Evolutionary conservation across 2,329 filamentous ascomycete species (phyloP).

Genomic region (Arthrobotrys megalospora): DNA sequence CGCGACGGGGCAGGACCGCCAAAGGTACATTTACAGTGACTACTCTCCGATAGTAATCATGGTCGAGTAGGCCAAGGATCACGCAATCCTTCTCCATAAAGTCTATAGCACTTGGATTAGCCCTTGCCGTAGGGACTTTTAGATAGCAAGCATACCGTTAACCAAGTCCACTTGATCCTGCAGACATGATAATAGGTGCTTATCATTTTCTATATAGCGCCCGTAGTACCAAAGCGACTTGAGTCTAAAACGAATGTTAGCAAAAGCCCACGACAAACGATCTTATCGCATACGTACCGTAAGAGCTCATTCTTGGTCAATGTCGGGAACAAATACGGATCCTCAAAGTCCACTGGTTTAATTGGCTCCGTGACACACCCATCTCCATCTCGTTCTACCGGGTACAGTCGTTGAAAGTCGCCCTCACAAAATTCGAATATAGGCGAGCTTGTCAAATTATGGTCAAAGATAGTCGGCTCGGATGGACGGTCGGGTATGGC

Average conservation of each 20-base stretch:
- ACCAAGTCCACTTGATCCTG: constrained; percentile 69
- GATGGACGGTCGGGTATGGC: constrained; percentile 34
- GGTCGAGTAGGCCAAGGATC: constrained; percentile 69
- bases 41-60: constrained; percentile 69
- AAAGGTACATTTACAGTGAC: constrained; percentile 69
- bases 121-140: not conserved
- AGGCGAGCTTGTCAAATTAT: constrained; percentile 39
- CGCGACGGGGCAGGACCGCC: constrained; percentile 69
- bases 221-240: constrained; percentile 70
- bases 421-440: constrained; percentile 42
- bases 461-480: constrained; percentile 45
- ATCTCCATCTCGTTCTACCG: constrained; percentile 12
- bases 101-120: constrained; percentile 64
- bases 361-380: constrained; percentile 44
- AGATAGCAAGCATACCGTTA: constrained; percentile 18
- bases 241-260: constrained; percentile 56
- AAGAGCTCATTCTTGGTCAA: constrained; percentile 67
- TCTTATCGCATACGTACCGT: constrained; percentile 58
- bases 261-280: not conserved
- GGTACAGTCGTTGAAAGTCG: constrained; percentile 36
- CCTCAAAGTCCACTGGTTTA: constrained; percentile 61
- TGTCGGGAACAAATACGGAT: constrained; percentile 66
- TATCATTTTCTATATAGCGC: constrained; percentile 67
- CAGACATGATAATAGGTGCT: constrained; percentile 68
- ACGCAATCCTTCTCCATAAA: constrained; percentile 70